Percentiles rank a stretch among this genome's conserved stretches.
Evolutionary conservation across 2,329 filamentous ascomycete genomes (phyloP).

Genomic region (Arachnomyces sp.): DNA sequence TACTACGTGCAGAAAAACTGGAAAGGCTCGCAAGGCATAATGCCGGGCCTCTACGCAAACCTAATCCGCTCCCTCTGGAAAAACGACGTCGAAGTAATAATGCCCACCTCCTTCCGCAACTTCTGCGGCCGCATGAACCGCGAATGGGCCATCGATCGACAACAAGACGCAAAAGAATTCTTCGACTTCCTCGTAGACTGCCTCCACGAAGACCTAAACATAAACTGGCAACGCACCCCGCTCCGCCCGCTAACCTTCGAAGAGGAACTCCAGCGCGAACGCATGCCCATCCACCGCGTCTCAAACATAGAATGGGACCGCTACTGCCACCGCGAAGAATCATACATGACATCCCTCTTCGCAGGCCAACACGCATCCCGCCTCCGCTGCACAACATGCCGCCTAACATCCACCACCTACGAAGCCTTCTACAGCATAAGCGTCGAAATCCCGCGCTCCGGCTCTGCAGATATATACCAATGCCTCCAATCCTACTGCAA

Average conservation of each 20-base stretch:
- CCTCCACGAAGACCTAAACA: conserved; percentile 79
- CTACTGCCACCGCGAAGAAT: conserved; percentile 60
- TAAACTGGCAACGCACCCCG: conserved; percentile 51
- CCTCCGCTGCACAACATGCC: conserved; percentile 53
- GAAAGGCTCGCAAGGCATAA: conserved; percentile 56
- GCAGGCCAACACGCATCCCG: conserved; percentile 60
- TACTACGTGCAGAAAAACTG: conserved; percentile 54
- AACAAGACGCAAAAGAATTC: conserved; percentile 91
- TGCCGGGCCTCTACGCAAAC: conserved; percentile 55
- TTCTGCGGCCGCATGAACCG: conserved; percentile 57
- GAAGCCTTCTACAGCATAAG: conserved; percentile 64
- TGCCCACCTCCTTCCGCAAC: conserved; percentile 55
- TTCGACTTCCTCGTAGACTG: conserved; percentile 72
- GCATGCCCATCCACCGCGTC: conserved; percentile 54
- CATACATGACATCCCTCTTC: conserved; percentile 72
- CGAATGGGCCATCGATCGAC: conserved; percentile 63
- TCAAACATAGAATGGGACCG: conserved; percentile 65
- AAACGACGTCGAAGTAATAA: conserved; percentile 43
- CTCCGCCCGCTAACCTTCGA: conserved; percentile 50
- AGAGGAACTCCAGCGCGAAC: conserved; percentile 54
- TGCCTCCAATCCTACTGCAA: conserved; percentile 63
- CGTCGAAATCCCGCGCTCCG: conserved; percentile 58
- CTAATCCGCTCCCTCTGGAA: conserved; percentile 56
- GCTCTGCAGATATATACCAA: conserved; percentile 53
- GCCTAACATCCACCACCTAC: conserved; percentile 57